A percentile compares a stretch with the other conserved stretches of the same genome.
Conservation (phyloP, 1,284 basidiomycete genomes). For the Tremellales sp. region DNA sequence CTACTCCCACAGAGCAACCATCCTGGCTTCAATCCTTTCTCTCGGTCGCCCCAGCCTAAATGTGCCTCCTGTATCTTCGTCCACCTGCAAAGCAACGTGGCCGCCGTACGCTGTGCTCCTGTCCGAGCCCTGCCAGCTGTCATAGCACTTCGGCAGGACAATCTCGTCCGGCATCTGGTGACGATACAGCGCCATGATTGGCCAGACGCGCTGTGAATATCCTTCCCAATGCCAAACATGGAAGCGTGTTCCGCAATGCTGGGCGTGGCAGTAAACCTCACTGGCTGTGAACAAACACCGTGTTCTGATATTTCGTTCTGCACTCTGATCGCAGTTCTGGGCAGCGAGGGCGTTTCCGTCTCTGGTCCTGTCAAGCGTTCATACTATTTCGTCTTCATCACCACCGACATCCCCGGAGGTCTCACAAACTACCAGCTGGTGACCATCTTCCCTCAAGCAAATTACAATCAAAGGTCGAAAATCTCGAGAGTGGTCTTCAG, state of each 20-base stretch:
- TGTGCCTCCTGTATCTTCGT: conserved; percentile 10
- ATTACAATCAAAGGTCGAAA: conserved; percentile 19
- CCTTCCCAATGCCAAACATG: conserved; percentile 52
- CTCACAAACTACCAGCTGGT: conserved; percentile 29
- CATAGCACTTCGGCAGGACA: conserved; percentile 36
- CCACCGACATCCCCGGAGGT: conserved; percentile 26
- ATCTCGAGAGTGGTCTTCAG: conserved; percentile 28
- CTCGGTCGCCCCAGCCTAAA: neutral
- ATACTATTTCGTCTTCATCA: conserved; percentile 37
- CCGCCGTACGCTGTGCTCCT: conserved; percentile 21
- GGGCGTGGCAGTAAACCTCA: conserved; percentile 29
- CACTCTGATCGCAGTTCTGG: conserved; percentile 13
- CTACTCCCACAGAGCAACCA: conserved; percentile 1
- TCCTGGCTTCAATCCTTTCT: neutral
- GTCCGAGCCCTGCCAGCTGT: conserved; percentile 23
- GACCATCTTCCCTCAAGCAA: conserved; percentile 27
- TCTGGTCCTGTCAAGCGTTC: conserved; percentile 16
- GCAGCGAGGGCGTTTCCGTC: conserved; percentile 25
- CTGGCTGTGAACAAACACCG: conserved; percentile 17
- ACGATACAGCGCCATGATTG: conserved; percentile 1
- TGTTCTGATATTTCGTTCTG: neutral
- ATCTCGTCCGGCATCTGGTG: conserved; percentile 37
- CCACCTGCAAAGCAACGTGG: conserved; percentile 26
- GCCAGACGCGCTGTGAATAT: neutral
- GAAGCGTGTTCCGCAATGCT: conserved; percentile 22